A percentile compares a stretch with the other conserved stretches of the same genome.
Evolutionary conservation across 2,329 filamentous ascomycete species (phyloP).

Genomic region (Dichotomopilus funicola): DNA sequence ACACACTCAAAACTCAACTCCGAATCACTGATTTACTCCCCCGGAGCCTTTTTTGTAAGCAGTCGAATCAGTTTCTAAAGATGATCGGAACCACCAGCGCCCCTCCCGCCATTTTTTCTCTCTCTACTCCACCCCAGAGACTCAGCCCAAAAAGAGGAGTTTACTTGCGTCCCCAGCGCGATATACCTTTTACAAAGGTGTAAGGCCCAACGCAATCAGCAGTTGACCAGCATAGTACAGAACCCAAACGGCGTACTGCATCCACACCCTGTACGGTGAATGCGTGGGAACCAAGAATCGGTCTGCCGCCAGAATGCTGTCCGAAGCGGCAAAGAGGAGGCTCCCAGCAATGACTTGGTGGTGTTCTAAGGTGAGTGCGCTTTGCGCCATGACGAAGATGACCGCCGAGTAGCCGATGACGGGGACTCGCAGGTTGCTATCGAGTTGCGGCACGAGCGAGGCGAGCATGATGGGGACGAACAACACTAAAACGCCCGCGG

Average conservation of each 20-base stretch:
- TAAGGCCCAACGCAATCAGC: slow-evolving; percentile 25
- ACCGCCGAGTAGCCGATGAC: slow-evolving; percentile 29
- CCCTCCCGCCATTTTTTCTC: no score
- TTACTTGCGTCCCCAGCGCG: no score
- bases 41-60: no score
- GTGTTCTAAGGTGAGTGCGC: slow-evolving; percentile 26
- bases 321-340: slow-evolving; percentile 30
- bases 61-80: no score
- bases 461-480: slow-evolving; percentile 25
- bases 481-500: slow-evolving; percentile 17
- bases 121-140: no score
- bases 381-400: slow-evolving; percentile 29
- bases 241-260: slow-evolving; percentile 32
- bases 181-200: background rate
- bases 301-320: slow-evolving; percentile 29
- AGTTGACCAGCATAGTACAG: slow-evolving; percentile 33
- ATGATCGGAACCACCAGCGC: no score
- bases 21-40: no score
- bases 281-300: slow-evolving; percentile 27
- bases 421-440: slow-evolving; percentile 22
- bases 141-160: no score
- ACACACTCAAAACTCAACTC: no score
- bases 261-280: slow-evolving; percentile 25
- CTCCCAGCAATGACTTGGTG: slow-evolving; percentile 25
- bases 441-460: slow-evolving; percentile 26